Evolutionary conservation across 176 grass and related monocot species (phyloP).

Genomic region (Triticum aestivum): DNA sequence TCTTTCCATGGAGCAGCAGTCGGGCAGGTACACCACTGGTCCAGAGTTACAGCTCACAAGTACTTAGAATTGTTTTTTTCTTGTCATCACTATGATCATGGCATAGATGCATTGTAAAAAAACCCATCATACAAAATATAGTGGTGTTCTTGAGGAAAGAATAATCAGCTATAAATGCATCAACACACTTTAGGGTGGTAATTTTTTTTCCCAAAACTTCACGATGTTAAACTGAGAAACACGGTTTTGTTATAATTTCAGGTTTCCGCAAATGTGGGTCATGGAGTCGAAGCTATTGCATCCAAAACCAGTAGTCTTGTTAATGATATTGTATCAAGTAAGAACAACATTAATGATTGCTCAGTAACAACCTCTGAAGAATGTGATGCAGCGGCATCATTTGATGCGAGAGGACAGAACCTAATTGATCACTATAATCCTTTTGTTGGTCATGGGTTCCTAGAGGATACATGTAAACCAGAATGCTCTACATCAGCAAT

Average conservation of each 20-base stretch:
- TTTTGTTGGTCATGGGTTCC: no score
- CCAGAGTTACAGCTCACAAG: not conserved
- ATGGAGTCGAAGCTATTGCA: conserved; percentile 24
- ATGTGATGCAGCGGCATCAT: not conserved
- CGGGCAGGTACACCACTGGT: conserved; percentile 40
- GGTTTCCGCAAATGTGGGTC: conserved; percentile 24
- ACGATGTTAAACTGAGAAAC: conserved; percentile 10
- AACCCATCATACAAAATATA: not conserved
- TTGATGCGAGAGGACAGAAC: no score
- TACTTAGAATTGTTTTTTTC: not conserved
- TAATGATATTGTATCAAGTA: conserved; percentile 22
- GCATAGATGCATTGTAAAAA: not conserved
- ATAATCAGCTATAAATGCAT: not conserved
- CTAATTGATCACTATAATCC: no score
- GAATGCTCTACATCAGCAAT: conserved; percentile 16
- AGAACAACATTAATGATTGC: conserved; percentile 1
- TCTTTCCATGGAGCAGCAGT: conserved; percentile 26
- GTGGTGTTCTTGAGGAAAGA: not conserved
- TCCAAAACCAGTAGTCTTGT: conserved; percentile 13
- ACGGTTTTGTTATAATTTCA: conserved; percentile 36
- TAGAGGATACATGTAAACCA: not conserved
- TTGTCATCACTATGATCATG: not conserved
- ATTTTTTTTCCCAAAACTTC: not conserved
- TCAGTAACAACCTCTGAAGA: conserved; percentile 24
- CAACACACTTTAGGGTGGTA: not conserved